These are phyloP conservation scores for Hanseniaspora sp. DNA, from an alignment of 1,139 yeast species.

Conservation along the genomic window DNA sequence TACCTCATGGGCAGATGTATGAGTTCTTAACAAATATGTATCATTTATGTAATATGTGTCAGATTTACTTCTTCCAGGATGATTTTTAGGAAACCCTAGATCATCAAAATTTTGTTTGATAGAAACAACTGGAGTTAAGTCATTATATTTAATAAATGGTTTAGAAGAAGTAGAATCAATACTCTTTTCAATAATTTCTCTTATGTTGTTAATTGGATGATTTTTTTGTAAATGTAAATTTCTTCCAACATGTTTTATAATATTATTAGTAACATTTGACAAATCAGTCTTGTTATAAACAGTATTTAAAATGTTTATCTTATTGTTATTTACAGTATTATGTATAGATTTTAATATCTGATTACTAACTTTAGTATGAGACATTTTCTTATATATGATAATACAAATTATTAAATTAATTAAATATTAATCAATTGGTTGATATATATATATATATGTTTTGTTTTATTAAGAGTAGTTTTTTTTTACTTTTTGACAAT, in stretches of 20 bases:
- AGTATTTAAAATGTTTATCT: constrained; percentile 1
- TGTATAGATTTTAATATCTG: background rate
- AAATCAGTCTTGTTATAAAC: constrained; percentile 37
- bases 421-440: no score
- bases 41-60: constrained; percentile 86
- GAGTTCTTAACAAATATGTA: constrained; percentile 66
- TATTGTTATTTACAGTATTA: background rate
- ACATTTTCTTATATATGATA: background rate
- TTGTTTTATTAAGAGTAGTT: no score
- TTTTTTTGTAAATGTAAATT: constrained; percentile 59
- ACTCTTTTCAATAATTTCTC: constrained; percentile 57
- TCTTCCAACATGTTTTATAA: constrained; percentile 57
- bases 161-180: constrained; percentile 48
- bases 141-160: constrained; percentile 43
- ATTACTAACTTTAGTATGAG: background rate
- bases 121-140: constrained; percentile 74
- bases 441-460: no score
- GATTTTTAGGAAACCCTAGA: constrained; percentile 81
- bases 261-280: constrained; percentile 78
- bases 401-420: no score
- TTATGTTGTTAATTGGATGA: constrained; percentile 84
- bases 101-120: constrained; percentile 80
- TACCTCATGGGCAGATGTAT: constrained; percentile 92
- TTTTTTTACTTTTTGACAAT: no score
- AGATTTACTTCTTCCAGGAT: constrained; percentile 84